Evolutionary conservation across 2,329 filamentous ascomycete genomes (phyloP).

Genomic region (Hymenoscyphus linearis): DNA sequence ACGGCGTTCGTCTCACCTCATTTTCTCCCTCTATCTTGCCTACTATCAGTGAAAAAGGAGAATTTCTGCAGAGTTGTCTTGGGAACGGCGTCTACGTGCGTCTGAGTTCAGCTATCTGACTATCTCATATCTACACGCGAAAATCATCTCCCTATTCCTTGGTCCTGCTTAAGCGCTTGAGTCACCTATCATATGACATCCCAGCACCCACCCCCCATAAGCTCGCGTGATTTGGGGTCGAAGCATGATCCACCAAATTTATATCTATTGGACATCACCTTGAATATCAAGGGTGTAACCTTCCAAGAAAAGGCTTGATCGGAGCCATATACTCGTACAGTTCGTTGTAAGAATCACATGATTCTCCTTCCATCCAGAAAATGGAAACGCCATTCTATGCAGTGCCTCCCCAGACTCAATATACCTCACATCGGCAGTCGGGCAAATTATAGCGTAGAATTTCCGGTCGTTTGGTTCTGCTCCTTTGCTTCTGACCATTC

Average conservation of each 20-base stretch:
- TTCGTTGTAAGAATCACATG: background rate
- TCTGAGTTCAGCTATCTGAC: background rate
- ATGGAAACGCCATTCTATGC: background rate
- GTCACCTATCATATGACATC: background rate
- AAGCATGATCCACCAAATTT: background rate
- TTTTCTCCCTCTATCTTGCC: background rate
- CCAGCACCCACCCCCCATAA: background rate
- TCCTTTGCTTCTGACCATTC: background rate
- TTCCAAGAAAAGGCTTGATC: background rate
- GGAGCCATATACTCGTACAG: background rate
- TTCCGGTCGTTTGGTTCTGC: background rate
- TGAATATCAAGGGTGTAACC: background rate
- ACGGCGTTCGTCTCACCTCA: conserved; percentile 1
- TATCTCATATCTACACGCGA: background rate
- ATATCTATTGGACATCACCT: background rate
- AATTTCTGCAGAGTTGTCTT: background rate
- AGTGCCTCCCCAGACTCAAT: background rate
- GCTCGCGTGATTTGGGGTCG: background rate
- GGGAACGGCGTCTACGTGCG: background rate
- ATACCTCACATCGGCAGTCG: background rate
- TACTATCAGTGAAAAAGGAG: background rate
- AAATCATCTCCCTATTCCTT: background rate
- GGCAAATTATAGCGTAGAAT: background rate
- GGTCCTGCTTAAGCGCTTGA: background rate
- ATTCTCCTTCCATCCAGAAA: background rate